Evolutionary conservation across 2,329 filamentous ascomycete genomes (phyloP), one percentile per base, ranked within the genome.

Genomic region (Epichloe scottii): DNA sequence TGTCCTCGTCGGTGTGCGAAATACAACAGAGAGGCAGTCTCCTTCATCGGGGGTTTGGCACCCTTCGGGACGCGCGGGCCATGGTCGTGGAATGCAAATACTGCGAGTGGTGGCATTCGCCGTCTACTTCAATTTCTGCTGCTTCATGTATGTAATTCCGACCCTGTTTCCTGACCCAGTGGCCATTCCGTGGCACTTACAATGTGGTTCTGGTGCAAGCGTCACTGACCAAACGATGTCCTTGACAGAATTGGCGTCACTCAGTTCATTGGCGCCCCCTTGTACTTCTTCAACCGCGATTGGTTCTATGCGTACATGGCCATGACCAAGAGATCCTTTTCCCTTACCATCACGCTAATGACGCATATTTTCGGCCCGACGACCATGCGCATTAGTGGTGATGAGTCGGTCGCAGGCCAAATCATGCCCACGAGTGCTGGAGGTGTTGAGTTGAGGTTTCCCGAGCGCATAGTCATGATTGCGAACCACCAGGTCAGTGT

Each of bases 311-410:
- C 83, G 55, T 94, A 89, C 69, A 94, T 95, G 80, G 82, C 87
- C 40, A 78, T 89, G 65, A 93, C 88, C 11, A 95, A 95, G 67
- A 81, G 87, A 62, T 87, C 80, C 2, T 94, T 94, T 65, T 87
- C 85, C 38, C 76, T 94, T 15, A 71, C 89, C 43, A 82, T 84
- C 55, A 89, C 85, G 19, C 85, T 84, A 43, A 81, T 91, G 72
- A 94, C 87, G 14, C 81, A 91, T 61, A 87, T 87, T 74, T 95
- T 87, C 84, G 84, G 85, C n/a, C 87, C 88, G 3, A 93, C 87
- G 0, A 77, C 82, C 4, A 84, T 95, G 51, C 77, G 87, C 50
- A 85, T 95, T 60, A 93, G 87, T 63, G 89, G 89, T 41, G 88
- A 95, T 67, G 81, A 78, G 48, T 88, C 84, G 30, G 86, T 95